phyloP scores from a whole-genome alignment of 441 rosid species.

The Geranium incanum region DNA sequence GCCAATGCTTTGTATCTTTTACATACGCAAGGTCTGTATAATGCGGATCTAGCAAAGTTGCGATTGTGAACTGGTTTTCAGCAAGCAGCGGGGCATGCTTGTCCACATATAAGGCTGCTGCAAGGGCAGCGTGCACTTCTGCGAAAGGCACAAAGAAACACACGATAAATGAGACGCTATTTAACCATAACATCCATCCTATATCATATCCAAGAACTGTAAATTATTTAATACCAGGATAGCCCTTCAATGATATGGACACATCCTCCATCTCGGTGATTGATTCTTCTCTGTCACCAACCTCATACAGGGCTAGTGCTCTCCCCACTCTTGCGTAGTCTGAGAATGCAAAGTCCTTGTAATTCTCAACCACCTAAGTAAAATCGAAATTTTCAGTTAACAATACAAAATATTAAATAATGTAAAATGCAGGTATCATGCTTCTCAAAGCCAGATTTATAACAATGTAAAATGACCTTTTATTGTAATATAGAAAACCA shows the following conservation, averaged over 20 bases:
- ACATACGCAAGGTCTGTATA: conserved; percentile 46
- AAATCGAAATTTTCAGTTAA: not conserved
- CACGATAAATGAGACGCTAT: not conserved
- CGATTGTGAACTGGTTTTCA: conserved; percentile 51
- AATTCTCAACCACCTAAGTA: conserved; percentile 42
- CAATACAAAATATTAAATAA: not conserved
- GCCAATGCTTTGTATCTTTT: conserved; percentile 54
- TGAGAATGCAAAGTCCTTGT: conserved; percentile 49
- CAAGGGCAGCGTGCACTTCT: conserved; percentile 59
- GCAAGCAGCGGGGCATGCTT: conserved; percentile 53
- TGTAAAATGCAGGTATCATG: too few species aligned
- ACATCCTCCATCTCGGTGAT: conserved; percentile 59
- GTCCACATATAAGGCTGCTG: conserved; percentile 48
- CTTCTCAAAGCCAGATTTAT: not conserved
- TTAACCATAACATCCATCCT: not conserved
- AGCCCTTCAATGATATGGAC: conserved; percentile 51
- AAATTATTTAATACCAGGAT: conserved; percentile 35
- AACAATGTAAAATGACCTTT: not conserved
- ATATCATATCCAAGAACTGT: not conserved
- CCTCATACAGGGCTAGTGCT: conserved; percentile 47
- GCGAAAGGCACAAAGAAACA: conserved; percentile 7
- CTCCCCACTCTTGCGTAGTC: conserved; percentile 54
- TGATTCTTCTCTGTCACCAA: conserved; percentile 50
- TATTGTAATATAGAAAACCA: not conserved
- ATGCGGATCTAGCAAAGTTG: conserved; percentile 53